phyloP scores from a whole-genome alignment of 768 basidiomycete species.

The Hortiboletus campestris region DNA sequence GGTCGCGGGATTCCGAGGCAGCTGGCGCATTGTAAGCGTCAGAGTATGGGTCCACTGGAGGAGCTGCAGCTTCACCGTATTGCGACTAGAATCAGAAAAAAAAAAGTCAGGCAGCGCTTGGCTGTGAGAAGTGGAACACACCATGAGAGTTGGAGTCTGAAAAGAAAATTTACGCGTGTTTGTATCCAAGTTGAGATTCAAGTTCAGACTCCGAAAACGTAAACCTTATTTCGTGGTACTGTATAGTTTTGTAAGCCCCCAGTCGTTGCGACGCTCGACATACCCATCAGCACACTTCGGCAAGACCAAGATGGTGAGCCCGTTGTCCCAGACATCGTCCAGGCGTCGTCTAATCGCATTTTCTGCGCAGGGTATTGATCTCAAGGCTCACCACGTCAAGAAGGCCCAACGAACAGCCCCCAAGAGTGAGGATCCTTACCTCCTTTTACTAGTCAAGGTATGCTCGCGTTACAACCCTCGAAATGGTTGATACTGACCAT shows the following conservation, averaged over 20 bases:
- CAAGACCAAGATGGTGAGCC: constrained; percentile 83
- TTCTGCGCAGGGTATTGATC: constrained; percentile 82
- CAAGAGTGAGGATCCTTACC: constrained; percentile 98
- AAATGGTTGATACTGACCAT: constrained; percentile 7
- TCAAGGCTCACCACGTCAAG: constrained; percentile 97
- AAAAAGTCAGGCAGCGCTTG: background rate
- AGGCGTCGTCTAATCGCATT: constrained; percentile 14
- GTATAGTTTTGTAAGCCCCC: constrained; percentile 70
- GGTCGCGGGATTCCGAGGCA: constrained; percentile 45
- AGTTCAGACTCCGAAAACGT: constrained; percentile 27
- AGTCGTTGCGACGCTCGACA: constrained; percentile 32
- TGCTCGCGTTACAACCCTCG: constrained; percentile 17
- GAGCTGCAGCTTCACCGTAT: constrained; percentile 63
- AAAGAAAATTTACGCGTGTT: constrained; percentile 40
- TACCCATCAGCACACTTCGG: constrained; percentile 49
- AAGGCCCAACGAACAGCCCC: constrained; percentile 93
- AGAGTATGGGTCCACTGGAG: constrained; percentile 75
- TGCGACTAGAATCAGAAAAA: constrained; percentile 31
- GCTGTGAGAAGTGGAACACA: constrained; percentile 30
- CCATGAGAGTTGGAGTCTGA: constrained; percentile 68
- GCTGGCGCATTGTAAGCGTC: constrained; percentile 72
- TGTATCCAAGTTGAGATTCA: constrained; percentile 38
- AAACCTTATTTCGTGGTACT: constrained; percentile 45
- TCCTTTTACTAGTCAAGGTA: constrained; percentile 97
- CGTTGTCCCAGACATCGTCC: constrained; percentile 37